Evolutionary conservation across 768 basidiomycete genomes (phyloP).

Genomic region (Trametes cingulata): DNA sequence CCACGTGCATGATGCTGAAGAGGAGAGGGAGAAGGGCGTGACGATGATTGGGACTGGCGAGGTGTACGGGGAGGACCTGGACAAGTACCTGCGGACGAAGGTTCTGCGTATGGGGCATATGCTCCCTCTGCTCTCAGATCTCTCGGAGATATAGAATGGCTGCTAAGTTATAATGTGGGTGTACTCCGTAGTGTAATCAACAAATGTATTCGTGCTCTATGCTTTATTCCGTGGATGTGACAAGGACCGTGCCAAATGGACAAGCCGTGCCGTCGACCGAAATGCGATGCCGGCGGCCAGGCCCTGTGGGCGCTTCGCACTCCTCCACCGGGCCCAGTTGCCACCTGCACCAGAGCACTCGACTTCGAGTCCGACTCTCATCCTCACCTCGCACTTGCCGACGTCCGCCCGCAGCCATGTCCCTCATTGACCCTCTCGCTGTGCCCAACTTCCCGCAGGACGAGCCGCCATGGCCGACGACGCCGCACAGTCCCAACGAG

Average conservation of each 20-base stretch:
- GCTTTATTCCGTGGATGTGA: background rate
- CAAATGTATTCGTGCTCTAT: background rate
- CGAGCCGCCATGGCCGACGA: slow-evolving; percentile 77
- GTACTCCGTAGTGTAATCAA: background rate
- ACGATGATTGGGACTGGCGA: slow-evolving; percentile 80
- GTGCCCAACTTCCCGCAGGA: slow-evolving; percentile 51
- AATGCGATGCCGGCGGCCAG: slow-evolving; percentile 6
- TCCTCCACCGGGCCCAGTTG: background rate
- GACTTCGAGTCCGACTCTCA: background rate
- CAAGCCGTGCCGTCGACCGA: background rate
- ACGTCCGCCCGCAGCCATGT: slow-evolving; percentile 10
- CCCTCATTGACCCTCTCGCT: slow-evolving; percentile 75
- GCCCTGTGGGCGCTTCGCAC: background rate
- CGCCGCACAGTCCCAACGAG: slow-evolving; percentile 70
- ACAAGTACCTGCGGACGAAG: slow-evolving; percentile 95
- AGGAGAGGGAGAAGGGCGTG: slow-evolving; percentile 57
- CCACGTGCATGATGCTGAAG: slow-evolving; percentile 35
- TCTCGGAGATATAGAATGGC: slow-evolving; percentile 1
- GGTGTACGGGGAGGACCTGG: slow-evolving; percentile 81
- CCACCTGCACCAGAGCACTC: background rate
- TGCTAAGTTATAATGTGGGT: background rate
- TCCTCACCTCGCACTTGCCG: background rate
- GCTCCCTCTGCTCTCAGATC: slow-evolving; percentile 51
- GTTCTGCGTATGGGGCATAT: slow-evolving; percentile 98
- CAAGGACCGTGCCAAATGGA: background rate